Percentiles rank a stretch among this genome's conserved stretches.
These are phyloP conservation scores for Musa acuminata DNA, from an alignment of 176 grass and related monocot species.

Conservation along the genomic window DNA sequence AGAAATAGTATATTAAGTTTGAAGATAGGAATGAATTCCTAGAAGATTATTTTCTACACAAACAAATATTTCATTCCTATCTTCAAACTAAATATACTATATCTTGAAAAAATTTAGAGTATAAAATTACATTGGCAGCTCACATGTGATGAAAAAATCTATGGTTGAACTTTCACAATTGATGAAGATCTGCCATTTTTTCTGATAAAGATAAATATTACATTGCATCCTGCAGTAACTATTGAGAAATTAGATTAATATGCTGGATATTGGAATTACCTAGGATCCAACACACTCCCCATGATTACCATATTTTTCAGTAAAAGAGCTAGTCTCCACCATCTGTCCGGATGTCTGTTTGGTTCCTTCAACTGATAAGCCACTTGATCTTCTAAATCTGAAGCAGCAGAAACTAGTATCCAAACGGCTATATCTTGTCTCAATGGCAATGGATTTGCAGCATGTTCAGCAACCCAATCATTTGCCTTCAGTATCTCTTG, in stretches of 20 bases:
- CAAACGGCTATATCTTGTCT: constrained; percentile 66
- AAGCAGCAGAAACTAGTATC: constrained; percentile 67
- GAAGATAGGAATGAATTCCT: background rate
- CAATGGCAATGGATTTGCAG: constrained; percentile 15
- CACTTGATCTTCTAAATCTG: constrained; percentile 49
- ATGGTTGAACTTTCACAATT: constrained; percentile 2
- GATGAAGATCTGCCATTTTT: background rate
- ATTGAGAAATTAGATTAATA: constrained; percentile 15
- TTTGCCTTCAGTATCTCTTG: constrained; percentile 24
- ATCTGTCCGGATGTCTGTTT: constrained; percentile 25
- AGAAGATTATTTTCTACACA: too few species aligned
- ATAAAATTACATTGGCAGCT: constrained; percentile 3
- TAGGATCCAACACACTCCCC: constrained; percentile 64
- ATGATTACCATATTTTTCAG: constrained; percentile 45
- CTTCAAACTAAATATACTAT: background rate
- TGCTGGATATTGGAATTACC: constrained; percentile 38
- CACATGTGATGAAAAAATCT: background rate
- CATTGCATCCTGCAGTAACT: background rate
- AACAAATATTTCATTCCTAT: background rate
- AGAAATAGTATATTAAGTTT: background rate
- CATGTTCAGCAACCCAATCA: constrained; percentile 21
- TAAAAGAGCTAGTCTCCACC: constrained; percentile 60
- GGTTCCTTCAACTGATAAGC: constrained; percentile 38
- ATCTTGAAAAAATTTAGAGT: background rate
- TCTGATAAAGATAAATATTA: background rate